Conservation (phyloP, 2,329 filamentous ascomycete genomes). For the Penicillium fuscoglaucum region DNA sequence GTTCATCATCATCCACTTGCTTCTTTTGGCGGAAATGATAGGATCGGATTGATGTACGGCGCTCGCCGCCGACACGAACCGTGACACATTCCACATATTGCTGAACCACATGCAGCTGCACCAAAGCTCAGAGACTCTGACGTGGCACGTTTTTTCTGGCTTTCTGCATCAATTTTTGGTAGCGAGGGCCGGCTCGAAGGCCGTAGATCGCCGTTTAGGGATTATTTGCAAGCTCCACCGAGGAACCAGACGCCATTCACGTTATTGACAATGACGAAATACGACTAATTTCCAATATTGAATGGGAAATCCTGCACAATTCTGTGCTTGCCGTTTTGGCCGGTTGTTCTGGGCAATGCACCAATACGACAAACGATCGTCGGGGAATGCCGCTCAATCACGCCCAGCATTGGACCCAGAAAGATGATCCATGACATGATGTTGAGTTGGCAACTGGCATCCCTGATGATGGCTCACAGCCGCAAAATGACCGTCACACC, state of each 20-base stretch:
- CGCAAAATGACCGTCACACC: slow-evolving; percentile 21
- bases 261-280: slow-evolving; percentile 14
- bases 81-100: slow-evolving; percentile 37
- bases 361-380: slow-evolving; percentile 26
- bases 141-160: slow-evolving; percentile 43
- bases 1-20: slow-evolving; percentile 32
- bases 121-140: slow-evolving; percentile 43
- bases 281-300: slow-evolving; percentile 8
- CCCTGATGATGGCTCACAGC: slow-evolving; percentile 24
- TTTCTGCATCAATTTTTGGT: slow-evolving; percentile 26
- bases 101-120: slow-evolving; percentile 41
- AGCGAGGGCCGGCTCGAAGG: slow-evolving; percentile 26
- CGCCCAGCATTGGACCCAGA: slow-evolving; percentile 18
- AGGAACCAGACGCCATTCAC: slow-evolving; percentile 12
- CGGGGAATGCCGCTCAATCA: slow-evolving; percentile 23
- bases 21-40: slow-evolving; percentile 33
- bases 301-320: slow-evolving; percentile 7
- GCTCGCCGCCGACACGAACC: slow-evolving; percentile 35
- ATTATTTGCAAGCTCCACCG: slow-evolving; percentile 16
- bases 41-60: slow-evolving; percentile 32
- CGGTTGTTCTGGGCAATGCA: not conserved
- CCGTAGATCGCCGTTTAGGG: slow-evolving; percentile 25
- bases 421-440: slow-evolving; percentile 28
- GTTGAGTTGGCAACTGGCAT: slow-evolving; percentile 35
- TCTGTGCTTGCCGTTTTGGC: slow-evolving; percentile 15